phyloP scores from a whole-genome alignment of 441 rosid species.

The Pelargonium citronellum region DNA sequence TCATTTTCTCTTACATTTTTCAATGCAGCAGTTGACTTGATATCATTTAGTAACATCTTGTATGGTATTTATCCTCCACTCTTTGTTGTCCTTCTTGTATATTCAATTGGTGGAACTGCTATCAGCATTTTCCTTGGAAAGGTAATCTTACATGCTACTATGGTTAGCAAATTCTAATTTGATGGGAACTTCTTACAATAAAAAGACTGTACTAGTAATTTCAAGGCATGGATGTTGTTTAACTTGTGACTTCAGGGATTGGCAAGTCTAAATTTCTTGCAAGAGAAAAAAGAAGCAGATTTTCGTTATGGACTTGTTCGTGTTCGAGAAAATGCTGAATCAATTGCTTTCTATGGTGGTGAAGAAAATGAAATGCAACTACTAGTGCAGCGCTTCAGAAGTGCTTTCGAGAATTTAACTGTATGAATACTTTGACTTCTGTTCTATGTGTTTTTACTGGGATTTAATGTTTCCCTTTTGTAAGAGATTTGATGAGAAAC shows the following conservation, averaged over 20 bases:
- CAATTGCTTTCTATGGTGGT: conserved; percentile 90
- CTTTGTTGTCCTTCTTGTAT: conserved; percentile 66
- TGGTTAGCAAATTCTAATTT: background rate
- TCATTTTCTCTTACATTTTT: conserved; percentile 76
- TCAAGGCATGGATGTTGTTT: conserved; percentile 12
- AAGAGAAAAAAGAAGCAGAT: conserved; percentile 97
- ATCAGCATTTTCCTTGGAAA: conserved; percentile 77
- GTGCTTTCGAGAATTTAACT: conserved; percentile 75
- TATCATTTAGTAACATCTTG: conserved; percentile 89
- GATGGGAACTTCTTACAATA: background rate
- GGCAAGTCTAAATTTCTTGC: conserved; percentile 80
- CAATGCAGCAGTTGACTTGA: conserved; percentile 77
- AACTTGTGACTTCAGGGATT: conserved; percentile 50
- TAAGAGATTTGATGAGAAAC: too few relatives aligned
- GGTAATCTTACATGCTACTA: conserved; percentile 35
- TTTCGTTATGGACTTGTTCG: conserved; percentile 95
- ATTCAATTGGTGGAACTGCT: conserved; percentile 83
- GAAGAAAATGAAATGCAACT: conserved; percentile 84
- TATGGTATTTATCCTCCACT: conserved; percentile 86
- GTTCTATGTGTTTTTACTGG: conserved; percentile 7
- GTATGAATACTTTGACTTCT: conserved; percentile 32
- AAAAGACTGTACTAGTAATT: background rate
- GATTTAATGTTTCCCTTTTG: too few relatives aligned
- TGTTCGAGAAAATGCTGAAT: conserved; percentile 93
- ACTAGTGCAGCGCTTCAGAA: conserved; percentile 76